Conservation (phyloP, 192 early-diverging fungal species). For the Lobosporangium transversale region DNA sequence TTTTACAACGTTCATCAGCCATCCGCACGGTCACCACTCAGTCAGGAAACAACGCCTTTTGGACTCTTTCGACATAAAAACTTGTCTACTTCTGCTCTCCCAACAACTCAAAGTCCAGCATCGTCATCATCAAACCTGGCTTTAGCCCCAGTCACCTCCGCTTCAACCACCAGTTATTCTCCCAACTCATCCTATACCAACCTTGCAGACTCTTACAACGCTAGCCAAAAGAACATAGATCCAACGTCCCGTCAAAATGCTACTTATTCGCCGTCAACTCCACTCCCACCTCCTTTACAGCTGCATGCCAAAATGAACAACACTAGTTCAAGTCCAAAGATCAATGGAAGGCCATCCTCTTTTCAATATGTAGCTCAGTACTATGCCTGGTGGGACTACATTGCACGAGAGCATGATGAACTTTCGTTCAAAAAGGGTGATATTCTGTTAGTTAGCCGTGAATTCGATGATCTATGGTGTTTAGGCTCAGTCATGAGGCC, state of each 20-base stretch:
- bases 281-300: slow-evolving; percentile 34
- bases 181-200: slow-evolving; percentile 44
- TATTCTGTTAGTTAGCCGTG: slow-evolving; percentile 39
- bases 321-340: slow-evolving; percentile 20
- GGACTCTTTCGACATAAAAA: slow-evolving; percentile 52
- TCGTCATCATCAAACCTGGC: slow-evolving; percentile 29
- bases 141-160: slow-evolving; percentile 19
- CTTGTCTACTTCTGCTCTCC: slow-evolving; percentile 44
- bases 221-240: slow-evolving; percentile 3
- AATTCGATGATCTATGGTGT: slow-evolving; percentile 49
- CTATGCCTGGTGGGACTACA: slow-evolving; percentile 54
- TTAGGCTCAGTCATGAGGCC: slow-evolving; percentile 45
- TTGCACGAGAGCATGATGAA: slow-evolving; percentile 46
- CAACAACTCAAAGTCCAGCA: slow-evolving; percentile 11
- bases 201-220: slow-evolving; percentile 19
- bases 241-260: slow-evolving; percentile 8
- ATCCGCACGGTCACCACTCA: slow-evolving; percentile 44
- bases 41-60: slow-evolving; percentile 50
- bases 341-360: slow-evolving; percentile 34
- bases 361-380: slow-evolving; percentile 49
- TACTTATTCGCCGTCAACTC: slow-evolving; percentile 24
- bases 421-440: slow-evolving; percentile 51
- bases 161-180: slow-evolving; percentile 23
- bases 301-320: slow-evolving; percentile 22
- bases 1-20: slow-evolving; percentile 52